A percentile compares a stretch with the other conserved stretches of the same genome.
phyloP scores from a whole-genome alignment of 129 eudicot species.

The Flaveria robusta region DNA sequence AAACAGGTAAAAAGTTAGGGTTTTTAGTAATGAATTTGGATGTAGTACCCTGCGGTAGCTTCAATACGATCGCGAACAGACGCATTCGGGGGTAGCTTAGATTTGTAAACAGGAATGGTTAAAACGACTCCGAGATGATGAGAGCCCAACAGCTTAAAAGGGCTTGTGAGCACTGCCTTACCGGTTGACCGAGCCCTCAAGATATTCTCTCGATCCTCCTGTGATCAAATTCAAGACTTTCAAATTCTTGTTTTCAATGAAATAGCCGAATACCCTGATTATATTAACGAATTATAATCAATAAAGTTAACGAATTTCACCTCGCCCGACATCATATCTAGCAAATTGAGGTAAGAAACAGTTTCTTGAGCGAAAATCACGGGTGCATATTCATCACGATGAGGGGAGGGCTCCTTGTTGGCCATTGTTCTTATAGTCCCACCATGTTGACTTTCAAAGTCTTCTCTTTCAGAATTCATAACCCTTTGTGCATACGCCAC shows the following conservation, averaged over 20 bases:
- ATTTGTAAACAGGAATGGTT: constrained; percentile 80
- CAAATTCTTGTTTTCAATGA: neutral
- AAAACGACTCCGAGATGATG: constrained; percentile 90
- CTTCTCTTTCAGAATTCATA: constrained; percentile 62
- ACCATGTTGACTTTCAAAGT: constrained; percentile 68
- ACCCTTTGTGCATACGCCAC: constrained; percentile 82
- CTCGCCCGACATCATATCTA: constrained; percentile 97
- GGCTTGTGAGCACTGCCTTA: constrained; percentile 81
- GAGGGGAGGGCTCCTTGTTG: constrained; percentile 70
- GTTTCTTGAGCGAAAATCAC: constrained; percentile 90
- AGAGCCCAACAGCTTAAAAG: constrained; percentile 70
- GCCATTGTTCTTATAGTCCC: constrained; percentile 84
- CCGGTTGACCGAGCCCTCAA: constrained; percentile 87
- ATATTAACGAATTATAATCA: neutral
- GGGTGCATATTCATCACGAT: constrained; percentile 80
- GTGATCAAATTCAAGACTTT: constrained; percentile 16
- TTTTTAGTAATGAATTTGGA: neutral
- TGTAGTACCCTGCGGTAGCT: constrained; percentile 84
- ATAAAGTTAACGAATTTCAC: constrained; percentile 41
- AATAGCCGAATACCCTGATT: constrained; percentile 1
- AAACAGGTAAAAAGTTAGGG: neutral
- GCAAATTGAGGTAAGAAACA: constrained; percentile 68
- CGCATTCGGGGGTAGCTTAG: constrained; percentile 61
- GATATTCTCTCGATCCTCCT: constrained; percentile 88
- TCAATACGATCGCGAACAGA: constrained; percentile 59